Evolutionary conservation across 1,284 basidiomycete species (phyloP).

Genomic region (Rhodotorula sp.): DNA sequence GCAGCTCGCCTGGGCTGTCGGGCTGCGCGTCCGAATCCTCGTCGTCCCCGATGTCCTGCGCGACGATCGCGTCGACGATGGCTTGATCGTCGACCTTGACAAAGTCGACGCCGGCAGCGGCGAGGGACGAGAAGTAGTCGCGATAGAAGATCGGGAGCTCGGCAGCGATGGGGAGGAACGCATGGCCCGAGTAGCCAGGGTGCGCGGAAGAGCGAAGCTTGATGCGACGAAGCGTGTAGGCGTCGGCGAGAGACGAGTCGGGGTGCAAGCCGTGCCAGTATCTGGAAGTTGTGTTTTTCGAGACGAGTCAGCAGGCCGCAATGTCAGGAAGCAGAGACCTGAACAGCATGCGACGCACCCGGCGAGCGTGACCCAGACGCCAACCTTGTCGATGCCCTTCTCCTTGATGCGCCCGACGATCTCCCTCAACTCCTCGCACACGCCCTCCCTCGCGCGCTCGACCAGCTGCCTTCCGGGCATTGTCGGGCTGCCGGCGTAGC

Average conservation of each 20-base stretch:
- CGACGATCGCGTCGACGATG: constrained; percentile 33
- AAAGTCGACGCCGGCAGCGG: constrained; percentile 45
- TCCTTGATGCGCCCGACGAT: constrained; percentile 28
- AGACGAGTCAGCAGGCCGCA: too few species aligned
- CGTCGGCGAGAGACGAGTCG: constrained; percentile 16
- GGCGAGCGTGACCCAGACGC: constrained; percentile 45
- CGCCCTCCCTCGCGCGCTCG: constrained; percentile 11
- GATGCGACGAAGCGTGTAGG: constrained; percentile 22
- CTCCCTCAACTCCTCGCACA: constrained; percentile 18
- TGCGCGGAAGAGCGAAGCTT: constrained; percentile 7
- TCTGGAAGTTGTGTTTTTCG: background rate
- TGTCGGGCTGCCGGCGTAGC: constrained; percentile 4
- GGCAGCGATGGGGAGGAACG: constrained; percentile 34
- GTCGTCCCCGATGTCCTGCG: constrained; percentile 11
- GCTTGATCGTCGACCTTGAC: constrained; percentile 51
- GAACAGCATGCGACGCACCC: constrained; percentile 15
- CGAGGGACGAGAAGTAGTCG: constrained; percentile 44
- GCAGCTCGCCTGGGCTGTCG: constrained; percentile 9
- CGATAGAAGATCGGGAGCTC: constrained; percentile 43
- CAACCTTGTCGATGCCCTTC: constrained; percentile 36
- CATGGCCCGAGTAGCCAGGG: constrained; percentile 28
- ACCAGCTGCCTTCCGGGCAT: background rate
- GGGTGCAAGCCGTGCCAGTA: constrained; percentile 44
- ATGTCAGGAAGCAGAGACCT: background rate
- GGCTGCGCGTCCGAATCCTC: background rate